phyloP scores from a whole-genome alignment of 2,329 filamentous ascomycete genomes.

The Podosphaera aphanis region DNA sequence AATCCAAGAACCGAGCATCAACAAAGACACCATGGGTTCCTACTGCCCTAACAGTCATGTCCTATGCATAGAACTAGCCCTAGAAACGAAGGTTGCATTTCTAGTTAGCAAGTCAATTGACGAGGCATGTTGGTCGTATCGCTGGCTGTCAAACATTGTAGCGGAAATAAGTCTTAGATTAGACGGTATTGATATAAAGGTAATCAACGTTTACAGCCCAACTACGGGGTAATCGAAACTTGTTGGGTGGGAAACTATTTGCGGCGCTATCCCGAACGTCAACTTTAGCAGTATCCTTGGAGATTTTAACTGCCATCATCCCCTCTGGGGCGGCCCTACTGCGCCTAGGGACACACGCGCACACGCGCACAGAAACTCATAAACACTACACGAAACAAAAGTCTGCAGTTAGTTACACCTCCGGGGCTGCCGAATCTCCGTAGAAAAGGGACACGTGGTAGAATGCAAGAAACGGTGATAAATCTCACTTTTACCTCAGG shows the following conservation, averaged over 20 bases:
- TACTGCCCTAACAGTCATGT: background rate
- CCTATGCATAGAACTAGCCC: background rate
- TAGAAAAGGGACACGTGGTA: background rate
- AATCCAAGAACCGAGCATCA: background rate
- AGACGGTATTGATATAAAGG: background rate
- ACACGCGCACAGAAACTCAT: background rate
- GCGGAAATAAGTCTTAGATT: background rate
- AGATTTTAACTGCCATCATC: conserved; percentile 1
- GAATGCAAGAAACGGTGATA: background rate
- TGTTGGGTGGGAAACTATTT: background rate
- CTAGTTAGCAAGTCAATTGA: background rate
- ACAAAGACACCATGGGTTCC: background rate
- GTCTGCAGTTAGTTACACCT: background rate
- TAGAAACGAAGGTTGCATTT: background rate
- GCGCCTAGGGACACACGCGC: background rate
- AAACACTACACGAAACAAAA: background rate
- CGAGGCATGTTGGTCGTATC: background rate
- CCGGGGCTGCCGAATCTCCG: background rate
- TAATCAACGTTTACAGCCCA: background rate
- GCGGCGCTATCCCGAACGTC: background rate
- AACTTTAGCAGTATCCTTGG: background rate
- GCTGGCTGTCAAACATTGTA: background rate
- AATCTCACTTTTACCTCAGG: background rate
- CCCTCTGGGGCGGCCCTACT: background rate
- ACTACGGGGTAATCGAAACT: background rate